Evolutionary conservation across 1,139 yeast genomes (phyloP).

Genomic region (Tardiomyces digboiensis): DNA sequence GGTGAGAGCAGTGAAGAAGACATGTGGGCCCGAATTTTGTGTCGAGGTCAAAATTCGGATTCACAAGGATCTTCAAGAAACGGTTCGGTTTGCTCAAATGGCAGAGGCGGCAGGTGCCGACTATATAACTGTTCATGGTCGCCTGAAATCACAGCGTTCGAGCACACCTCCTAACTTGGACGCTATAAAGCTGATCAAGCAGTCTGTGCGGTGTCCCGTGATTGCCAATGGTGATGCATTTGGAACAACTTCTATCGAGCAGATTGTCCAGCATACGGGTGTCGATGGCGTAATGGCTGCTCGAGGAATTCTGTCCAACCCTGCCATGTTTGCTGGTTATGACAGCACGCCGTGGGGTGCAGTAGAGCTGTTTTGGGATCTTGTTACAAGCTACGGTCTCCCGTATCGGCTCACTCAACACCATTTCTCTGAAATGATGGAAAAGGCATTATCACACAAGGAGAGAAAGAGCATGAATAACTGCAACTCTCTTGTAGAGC

Average conservation of each 20-base stretch:
- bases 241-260: conserved; percentile 47
- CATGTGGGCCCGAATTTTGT: conserved; percentile 58
- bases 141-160: conserved; percentile 78
- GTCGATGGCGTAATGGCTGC: conserved; percentile 97
- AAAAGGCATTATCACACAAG: conserved; percentile 44
- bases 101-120: conserved; percentile 90
- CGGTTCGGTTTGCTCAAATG: conserved; percentile 54
- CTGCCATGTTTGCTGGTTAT: conserved; percentile 75
- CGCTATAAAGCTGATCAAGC: conserved; percentile 62
- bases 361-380: conserved; percentile 73
- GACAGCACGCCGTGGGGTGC: conserved; percentile 83
- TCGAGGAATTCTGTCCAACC: conserved; percentile 77
- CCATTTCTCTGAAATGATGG: conserved; percentile 80
- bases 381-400: conserved; percentile 68
- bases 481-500: conserved; percentile 44
- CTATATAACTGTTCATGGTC: conserved; percentile 88
- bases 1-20: conserved; percentile 74
- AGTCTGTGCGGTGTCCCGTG: conserved; percentile 54
- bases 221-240: conserved; percentile 96
- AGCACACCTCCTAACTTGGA: conserved; percentile 75
- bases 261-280: conserved; percentile 56
- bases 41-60: conserved; percentile 90
- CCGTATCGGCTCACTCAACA: conserved; percentile 82
- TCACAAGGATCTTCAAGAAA: conserved; percentile 64
- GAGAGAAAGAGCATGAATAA: conserved; percentile 58